Evolutionary conservation across 495 filamentous ascomycete species (phyloP).

Genomic region (Penicillium soppii): DNA sequence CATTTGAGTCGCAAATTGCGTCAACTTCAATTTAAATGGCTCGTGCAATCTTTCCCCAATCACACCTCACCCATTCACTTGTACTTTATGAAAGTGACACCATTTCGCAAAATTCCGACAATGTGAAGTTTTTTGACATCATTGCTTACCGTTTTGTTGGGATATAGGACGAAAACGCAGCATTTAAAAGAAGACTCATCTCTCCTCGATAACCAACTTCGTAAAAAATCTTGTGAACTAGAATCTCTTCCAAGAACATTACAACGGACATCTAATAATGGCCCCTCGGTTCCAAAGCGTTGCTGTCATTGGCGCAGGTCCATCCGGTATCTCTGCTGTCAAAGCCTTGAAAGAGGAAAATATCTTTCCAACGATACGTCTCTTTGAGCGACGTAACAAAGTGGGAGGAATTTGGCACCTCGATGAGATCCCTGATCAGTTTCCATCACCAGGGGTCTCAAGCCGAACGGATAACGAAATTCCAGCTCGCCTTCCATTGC

Average conservation of each 20-base stretch:
- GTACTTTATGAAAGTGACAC: background rate
- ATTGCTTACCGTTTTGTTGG: background rate
- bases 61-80: background rate
- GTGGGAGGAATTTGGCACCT: slow-evolving; percentile 51
- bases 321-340: slow-evolving; percentile 51
- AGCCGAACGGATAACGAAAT: background rate
- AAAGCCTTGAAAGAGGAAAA: slow-evolving; percentile 53
- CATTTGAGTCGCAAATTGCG: slow-evolving; percentile 2
- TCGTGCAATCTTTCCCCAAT: slow-evolving; percentile 1
- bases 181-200: background rate
- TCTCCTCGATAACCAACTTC: background rate
- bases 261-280: slow-evolving; percentile 5
- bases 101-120: slow-evolving; percentile 10
- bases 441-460: slow-evolving; percentile 1
- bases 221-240: too few species aligned
- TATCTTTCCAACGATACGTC: slow-evolving; percentile 47
- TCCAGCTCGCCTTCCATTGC: slow-evolving; percentile 12
- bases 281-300: slow-evolving; percentile 27
- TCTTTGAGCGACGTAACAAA: slow-evolving; percentile 52
- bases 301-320: slow-evolving; percentile 54
- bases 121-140: slow-evolving; percentile 10
- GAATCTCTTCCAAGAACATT: too few species aligned
- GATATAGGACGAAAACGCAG: background rate
- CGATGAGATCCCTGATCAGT: slow-evolving; percentile 20
- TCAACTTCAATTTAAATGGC: background rate